Evolutionary conservation across 75 land plant species (phyloP).

Genomic region (Azolla pinnata): DNA sequence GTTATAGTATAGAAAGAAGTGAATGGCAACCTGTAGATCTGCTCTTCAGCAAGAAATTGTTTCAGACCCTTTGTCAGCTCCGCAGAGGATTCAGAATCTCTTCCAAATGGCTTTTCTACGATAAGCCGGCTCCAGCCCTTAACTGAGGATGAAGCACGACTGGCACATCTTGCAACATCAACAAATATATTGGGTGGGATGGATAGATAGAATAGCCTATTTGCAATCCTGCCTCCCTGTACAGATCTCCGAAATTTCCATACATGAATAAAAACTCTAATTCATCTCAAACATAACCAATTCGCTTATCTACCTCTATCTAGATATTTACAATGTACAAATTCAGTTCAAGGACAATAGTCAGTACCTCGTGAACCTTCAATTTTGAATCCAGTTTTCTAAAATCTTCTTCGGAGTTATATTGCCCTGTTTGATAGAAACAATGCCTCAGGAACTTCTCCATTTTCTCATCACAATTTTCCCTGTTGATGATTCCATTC

Average conservation of each 20-base stretch:
- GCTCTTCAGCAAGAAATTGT: slow-evolving; percentile 72
- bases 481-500: slow-evolving; percentile 27
- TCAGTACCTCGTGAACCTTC: slow-evolving; percentile 63
- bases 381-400: slow-evolving; percentile 49
- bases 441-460: slow-evolving; percentile 59
- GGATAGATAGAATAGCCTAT: slow-evolving; percentile 82
- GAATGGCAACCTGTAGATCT: slow-evolving; percentile 97
- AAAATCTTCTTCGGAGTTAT: slow-evolving; percentile 67
- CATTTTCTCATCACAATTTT: slow-evolving; percentile 75
- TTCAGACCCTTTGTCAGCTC: slow-evolving; percentile 76
- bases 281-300: too few relatives aligned
- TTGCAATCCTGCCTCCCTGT: slow-evolving; percentile 74
- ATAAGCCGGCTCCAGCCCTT: slow-evolving; percentile 93
- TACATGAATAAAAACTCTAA: too few relatives aligned
- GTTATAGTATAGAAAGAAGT: too few relatives aligned
- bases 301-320: too few relatives aligned
- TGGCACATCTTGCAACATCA: slow-evolving; percentile 87
- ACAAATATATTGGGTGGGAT: slow-evolving; percentile 87
- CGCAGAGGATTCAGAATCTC: slow-evolving; percentile 94
- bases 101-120: slow-evolving; percentile 98
- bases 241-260: too few relatives aligned
- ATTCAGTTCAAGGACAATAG: not conserved
- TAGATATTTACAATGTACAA: too few relatives aligned
- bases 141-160: slow-evolving; percentile 61
- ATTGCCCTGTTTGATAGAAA: slow-evolving; percentile 79